Percentiles rank a stretch among this genome's conserved stretches.
Conservation (phyloP, 2,329 filamentous ascomycete species). For the Phaeoacremonium minimum region DNA sequence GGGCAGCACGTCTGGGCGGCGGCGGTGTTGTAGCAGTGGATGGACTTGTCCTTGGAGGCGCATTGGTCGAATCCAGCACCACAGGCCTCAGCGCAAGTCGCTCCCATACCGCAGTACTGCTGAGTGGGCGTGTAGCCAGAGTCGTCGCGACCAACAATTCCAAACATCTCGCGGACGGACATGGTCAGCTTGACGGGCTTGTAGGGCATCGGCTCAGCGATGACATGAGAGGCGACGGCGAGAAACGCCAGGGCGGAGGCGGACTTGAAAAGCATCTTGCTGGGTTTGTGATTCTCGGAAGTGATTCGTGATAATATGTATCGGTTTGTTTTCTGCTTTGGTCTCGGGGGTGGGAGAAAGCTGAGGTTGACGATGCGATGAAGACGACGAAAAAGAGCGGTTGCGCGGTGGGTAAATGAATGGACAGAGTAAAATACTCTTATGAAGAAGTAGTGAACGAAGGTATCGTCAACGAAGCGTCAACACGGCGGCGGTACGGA, state of each 20-base stretch:
- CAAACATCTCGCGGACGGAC: constrained; percentile 29
- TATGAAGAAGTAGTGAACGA: background rate
- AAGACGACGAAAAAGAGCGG: background rate
- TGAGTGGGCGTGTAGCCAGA: constrained; percentile 45
- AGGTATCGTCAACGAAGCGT: background rate
- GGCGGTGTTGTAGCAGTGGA: constrained; percentile 55
- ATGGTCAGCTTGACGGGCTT: constrained; percentile 28
- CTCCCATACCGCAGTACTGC: constrained; percentile 41
- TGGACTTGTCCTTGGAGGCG: constrained; percentile 38
- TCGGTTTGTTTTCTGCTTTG: background rate
- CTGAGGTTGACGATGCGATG: background rate
- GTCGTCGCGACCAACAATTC: constrained; percentile 37
- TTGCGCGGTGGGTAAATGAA: background rate
- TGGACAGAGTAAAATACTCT: background rate
- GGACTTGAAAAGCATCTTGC: background rate
- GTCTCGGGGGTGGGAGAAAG: background rate
- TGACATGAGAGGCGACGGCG: constrained; percentile 22
- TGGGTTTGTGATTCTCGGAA: no score
- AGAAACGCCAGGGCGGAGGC: constrained; percentile 38
- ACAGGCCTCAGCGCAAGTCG: constrained; percentile 52
- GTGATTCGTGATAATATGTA: no score
- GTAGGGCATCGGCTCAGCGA: constrained; percentile 27
- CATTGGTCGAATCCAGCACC: constrained; percentile 46
- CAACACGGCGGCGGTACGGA: background rate
- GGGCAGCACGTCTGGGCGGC: constrained; percentile 53